These are phyloP conservation scores for Alternaria panax DNA, from an alignment of 2,329 filamentous ascomycete genomes.

Conservation along the genomic window DNA sequence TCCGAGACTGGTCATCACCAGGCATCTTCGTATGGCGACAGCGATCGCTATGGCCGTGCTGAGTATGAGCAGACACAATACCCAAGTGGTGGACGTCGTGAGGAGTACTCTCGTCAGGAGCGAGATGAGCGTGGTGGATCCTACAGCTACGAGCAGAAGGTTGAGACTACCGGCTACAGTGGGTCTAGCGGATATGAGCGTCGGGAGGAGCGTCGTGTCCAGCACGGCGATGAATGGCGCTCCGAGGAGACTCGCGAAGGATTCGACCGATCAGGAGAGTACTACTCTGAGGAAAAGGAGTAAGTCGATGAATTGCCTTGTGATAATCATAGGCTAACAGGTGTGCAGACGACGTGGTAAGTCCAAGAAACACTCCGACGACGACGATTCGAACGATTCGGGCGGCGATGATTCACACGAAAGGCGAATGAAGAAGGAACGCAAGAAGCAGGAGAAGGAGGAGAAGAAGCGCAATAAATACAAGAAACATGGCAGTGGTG, in stretches of 20 bases:
- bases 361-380: conserved; percentile 52
- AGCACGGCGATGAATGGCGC: conserved; percentile 53
- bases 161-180: conserved; percentile 59
- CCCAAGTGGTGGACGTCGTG: conserved; percentile 63
- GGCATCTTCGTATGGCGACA: conserved; percentile 39
- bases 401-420: conserved; percentile 41
- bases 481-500: conserved; percentile 22
- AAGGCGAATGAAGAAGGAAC: conserved; percentile 29
- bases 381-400: conserved; percentile 39
- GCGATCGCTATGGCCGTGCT: conserved; percentile 67
- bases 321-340: conserved; percentile 17
- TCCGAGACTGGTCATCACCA: conserved; percentile 67
- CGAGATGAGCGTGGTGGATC: conserved; percentile 57
- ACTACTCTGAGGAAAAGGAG: conserved; percentile 53
- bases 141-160: conserved; percentile 67
- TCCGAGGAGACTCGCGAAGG: conserved; percentile 48
- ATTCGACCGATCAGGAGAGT: conserved; percentile 47
- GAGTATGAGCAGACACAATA: conserved; percentile 67
- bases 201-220: conserved; percentile 63
- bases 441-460: conserved; percentile 32
- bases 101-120: conserved; percentile 68
- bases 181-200: conserved; percentile 65
- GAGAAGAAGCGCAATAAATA: conserved; percentile 26
- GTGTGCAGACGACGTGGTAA: conserved; percentile 43
- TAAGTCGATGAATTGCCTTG: conserved; percentile 25